Evolutionary conservation across 140 eudicot species (phyloP).

Genomic region (Bidens hawaiensis): DNA sequence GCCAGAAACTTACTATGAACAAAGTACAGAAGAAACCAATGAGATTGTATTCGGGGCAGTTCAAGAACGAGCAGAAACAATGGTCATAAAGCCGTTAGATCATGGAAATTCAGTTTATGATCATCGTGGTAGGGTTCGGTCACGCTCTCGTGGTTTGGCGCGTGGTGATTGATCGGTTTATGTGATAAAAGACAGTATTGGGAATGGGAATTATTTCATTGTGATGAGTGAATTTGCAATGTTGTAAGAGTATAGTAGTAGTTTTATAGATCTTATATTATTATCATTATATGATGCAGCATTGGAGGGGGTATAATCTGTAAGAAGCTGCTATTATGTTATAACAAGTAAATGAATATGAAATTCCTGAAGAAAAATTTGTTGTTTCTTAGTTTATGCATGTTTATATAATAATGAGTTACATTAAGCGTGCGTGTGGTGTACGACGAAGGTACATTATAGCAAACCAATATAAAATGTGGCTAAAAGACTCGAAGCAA

Average conservation of each 20-base stretch:
- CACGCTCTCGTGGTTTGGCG: conserved; percentile 36
- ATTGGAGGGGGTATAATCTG: background rate
- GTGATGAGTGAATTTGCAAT: conserved; percentile 28
- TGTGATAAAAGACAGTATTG: conserved; percentile 13
- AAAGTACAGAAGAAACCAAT: conserved; percentile 54
- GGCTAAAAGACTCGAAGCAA: too few species aligned
- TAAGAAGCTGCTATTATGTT: conserved; percentile 31
- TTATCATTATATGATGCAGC: conserved; percentile 26
- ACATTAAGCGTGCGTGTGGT: too few species aligned
- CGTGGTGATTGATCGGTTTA: conserved; percentile 39
- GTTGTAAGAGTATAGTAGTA: conserved; percentile 28
- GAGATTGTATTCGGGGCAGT: conserved; percentile 97
- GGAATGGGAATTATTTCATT: conserved; percentile 22
- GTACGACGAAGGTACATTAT: too few species aligned
- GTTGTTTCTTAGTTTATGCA: conserved; percentile 3
- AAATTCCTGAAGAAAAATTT: background rate
- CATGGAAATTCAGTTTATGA: conserved; percentile 40
- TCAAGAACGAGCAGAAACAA: conserved; percentile 57
- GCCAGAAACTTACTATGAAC: conserved; percentile 76
- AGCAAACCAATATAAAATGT: too few species aligned
- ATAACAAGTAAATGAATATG: conserved; percentile 34
- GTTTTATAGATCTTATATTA: conserved; percentile 22
- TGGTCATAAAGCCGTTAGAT: conserved; percentile 80
- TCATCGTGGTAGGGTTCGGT: conserved; percentile 34
- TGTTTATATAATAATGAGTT: background rate